Evolutionary conservation across 2,329 filamentous ascomycete species (phyloP), one percentile per base, ranked within the genome.

Genomic region (Claviceps quebecensis): DNA sequence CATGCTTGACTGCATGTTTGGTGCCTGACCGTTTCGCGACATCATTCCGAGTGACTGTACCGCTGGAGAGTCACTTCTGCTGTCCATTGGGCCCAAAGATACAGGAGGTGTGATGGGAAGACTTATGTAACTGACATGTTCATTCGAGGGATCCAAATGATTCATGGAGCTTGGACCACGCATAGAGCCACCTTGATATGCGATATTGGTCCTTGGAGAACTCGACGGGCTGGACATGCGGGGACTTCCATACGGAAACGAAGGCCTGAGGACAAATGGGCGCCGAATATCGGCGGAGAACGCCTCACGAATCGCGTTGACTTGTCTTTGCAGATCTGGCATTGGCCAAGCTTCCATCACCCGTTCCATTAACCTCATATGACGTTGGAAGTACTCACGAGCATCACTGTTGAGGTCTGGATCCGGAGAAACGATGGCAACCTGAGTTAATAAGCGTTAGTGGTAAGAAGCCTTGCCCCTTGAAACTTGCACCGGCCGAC

Each of bases 371-470:
- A 97, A 84, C 51, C 90, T 82, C 91, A 97, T 96, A 60, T 96
- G 90, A 47, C 91, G 78, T 2, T 87, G 86, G 61, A 97, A 97
- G 64, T 86, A 97, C 55, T 91, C 85, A 36, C 87, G 79, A 5
- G 91, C 87, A 64, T 95, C 88, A 0, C 76, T 73, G 63, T 93
- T 90, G 52, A 95, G 78, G 40, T 93, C 86, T 1, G 88, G 86
- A 64, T 97, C 90, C 17, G 93, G 91, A 17, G 89, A 96, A 14
- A 90, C 94, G 55, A 96, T 84, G 4, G 90, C 90, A 58, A 95
- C 85, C 90, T 94, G 39, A 34, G 7, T 52, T 52, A 39, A 23
- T 5, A 41, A 61, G 55, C 61, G 60, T 53, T 26, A 51, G 19
- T 9, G 14, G 37, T 8, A 29, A 44, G 7, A 17, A 26, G 37